Evolutionary conservation across 768 basidiomycete genomes (phyloP).

Genomic region (Boletus sp.): DNA sequence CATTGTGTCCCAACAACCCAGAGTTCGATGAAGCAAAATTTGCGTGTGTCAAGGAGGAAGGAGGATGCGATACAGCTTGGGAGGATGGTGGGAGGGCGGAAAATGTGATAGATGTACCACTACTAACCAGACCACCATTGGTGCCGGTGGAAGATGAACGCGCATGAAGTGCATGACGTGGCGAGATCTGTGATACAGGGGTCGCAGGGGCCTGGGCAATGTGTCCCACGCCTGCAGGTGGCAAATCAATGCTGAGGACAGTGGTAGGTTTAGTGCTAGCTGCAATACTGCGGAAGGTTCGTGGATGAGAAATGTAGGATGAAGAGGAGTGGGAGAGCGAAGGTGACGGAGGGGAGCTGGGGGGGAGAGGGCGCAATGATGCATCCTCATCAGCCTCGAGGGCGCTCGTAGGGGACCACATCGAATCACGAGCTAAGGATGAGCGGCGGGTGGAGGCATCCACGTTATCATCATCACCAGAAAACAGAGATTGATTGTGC

Average conservation of each 20-base stretch:
- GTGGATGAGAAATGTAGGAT: constrained; percentile 76
- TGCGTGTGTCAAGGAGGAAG: constrained; percentile 29
- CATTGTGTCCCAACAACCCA: constrained; percentile 27
- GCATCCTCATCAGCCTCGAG: constrained; percentile 94
- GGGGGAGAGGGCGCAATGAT: constrained; percentile 84
- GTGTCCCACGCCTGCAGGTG: constrained; percentile 80
- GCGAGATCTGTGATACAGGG: constrained; percentile 46
- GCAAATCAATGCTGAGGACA: constrained; percentile 82
- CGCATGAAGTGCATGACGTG: constrained; percentile 54
- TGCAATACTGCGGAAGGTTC: constrained; percentile 77
- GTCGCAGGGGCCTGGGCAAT: constrained; percentile 82
- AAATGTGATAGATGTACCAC: constrained; percentile 66
- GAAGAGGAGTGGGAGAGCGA: constrained; percentile 82
- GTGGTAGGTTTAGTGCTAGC: constrained; percentile 96
- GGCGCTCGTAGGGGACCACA: constrained; percentile 73
- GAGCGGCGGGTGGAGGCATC: constrained; percentile 52
- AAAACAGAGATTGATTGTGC: constrained; percentile 33
- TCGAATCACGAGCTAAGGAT: constrained; percentile 66
- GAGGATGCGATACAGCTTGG: constrained; percentile 43
- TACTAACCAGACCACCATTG: constrained; percentile 40
- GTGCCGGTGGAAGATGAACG: constrained; percentile 59
- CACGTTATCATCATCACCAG: constrained; percentile 37
- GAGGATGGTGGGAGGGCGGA: constrained; percentile 59
- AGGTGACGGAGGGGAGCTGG: constrained; percentile 83
- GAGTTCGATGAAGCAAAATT: constrained; percentile 28